Percentiles rank a stretch among this genome's conserved stretches.
Conservation (phyloP, 345 rosid species). For the Euclidium syriacum region DNA sequence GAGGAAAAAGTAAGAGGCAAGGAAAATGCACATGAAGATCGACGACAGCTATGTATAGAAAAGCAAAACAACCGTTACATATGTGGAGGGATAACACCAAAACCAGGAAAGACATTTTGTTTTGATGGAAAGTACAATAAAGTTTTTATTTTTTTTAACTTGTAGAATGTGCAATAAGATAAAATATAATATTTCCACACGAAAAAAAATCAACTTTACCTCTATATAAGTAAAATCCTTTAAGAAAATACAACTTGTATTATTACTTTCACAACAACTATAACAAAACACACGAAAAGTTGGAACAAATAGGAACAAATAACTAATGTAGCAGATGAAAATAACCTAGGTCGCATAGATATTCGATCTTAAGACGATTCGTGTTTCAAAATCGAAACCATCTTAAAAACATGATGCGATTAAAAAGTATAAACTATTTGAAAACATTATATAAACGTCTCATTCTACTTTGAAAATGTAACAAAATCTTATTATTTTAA, state of each 20-base stretch:
- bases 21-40: constrained; percentile 14
- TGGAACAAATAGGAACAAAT: background rate
- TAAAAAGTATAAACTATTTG: no score
- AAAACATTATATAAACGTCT: no score
- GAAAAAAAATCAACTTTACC: background rate
- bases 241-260: background rate
- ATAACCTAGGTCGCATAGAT: no score
- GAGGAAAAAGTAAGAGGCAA: constrained; percentile 10
- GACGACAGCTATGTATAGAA: constrained; percentile 9
- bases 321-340: background rate
- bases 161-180: background rate
- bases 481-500: no score
- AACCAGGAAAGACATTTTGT: background rate
- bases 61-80: constrained; percentile 15
- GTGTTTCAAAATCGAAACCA: no score
- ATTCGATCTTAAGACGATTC: no score
- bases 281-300: background rate
- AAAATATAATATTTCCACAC: background rate
- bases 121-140: background rate
- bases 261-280: background rate
- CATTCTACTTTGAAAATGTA: no score
- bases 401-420: no score
- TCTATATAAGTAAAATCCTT: background rate
- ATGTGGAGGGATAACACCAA: background rate
- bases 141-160: no score